Base-by-base conservation (phyloP, 192 early-diverging fungal species). In the Coemansia sp. region DNA sequence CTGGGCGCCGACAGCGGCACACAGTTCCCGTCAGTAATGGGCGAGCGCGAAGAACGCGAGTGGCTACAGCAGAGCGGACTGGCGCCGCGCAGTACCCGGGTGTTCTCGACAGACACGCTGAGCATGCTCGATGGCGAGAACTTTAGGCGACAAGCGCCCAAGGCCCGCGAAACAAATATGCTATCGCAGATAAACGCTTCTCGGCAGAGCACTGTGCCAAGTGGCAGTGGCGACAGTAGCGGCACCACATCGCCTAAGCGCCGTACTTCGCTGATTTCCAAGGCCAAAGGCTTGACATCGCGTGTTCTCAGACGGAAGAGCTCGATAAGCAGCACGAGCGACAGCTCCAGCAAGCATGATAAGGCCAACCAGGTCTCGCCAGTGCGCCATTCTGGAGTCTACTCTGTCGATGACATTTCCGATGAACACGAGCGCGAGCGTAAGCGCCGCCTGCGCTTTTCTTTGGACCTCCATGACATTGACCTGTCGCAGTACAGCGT, bases 1-100 rank as follows among this genome's bases (percentile, higher is more conserved):
- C 43, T 78, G 16, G 54, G 75, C 54, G 65, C 56, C 28, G 29
- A 25, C 44, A 42, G 24, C 29, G 30, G 49, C 47, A 45, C 57
- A 10, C 65, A 52, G 3, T 38, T 78, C 24, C 65, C 65, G 12
- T 50, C 55, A 14, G 64, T 78, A 50, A 78, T 78, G 75, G 65
- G 56, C 30, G 65, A 60, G 23, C 40, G 21, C 4, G 75, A 78
- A 40, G 75, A 78, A 58, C 59, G 62, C 55, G 69, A 71, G 42
- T 62, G 65, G 65, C 30, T 71, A 22, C 19, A 54, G 33, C 21
- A 30, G 32, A 38, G 31, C 16, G 61, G 49, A 11, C 51, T 63
- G 0, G 45, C n/a, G 2, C 61, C 30, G 8, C 68, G 60, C 10
- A 12, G 55, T 11, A 19, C 64, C 9, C 64, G 58, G 27, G 52